A percentile compares a stretch with the other conserved stretches of the same genome.
phyloP scores from a whole-genome alignment of 108 stramenopile species.

The Fistulifera solaris region DNA sequence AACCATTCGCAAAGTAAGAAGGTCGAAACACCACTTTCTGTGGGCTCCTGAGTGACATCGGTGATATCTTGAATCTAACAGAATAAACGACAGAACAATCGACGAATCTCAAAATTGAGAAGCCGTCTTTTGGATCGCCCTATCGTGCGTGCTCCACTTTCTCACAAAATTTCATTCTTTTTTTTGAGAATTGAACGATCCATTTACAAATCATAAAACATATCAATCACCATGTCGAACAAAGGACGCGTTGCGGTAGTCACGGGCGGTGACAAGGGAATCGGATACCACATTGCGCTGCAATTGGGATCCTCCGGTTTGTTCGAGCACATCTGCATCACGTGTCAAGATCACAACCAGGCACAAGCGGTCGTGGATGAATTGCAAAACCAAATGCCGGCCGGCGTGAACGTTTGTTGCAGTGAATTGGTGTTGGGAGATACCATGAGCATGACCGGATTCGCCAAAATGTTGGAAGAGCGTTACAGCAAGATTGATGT shows the following conservation, averaged over 20 bases:
- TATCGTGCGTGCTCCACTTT: too few species aligned
- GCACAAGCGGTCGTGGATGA: slow-evolving; percentile 4
- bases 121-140: too few species aligned
- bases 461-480: slow-evolving; percentile 23
- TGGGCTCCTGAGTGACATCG: too few species aligned
- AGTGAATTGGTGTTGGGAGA: slow-evolving; percentile 35
- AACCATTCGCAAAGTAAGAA: too few species aligned
- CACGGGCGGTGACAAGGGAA: slow-evolving; percentile 33
- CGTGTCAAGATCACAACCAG: slow-evolving; percentile 34
- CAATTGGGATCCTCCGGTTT: slow-evolving; percentile 39
- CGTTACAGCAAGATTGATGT: slow-evolving; percentile 37
- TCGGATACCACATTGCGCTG: slow-evolving; percentile 48
- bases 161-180: too few species aligned
- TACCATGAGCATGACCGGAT: slow-evolving; percentile 23
- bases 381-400: slow-evolving; percentile 5
- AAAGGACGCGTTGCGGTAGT: slow-evolving; percentile 14
- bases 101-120: too few species aligned
- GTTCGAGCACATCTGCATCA: slow-evolving; percentile 37
- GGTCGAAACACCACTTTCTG: too few species aligned
- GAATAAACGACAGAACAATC: too few species aligned
- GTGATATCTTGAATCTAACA: too few species aligned
- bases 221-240: too few species aligned
- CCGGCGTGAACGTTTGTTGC: slow-evolving; percentile 14
- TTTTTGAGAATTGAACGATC: too few species aligned
- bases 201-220: too few species aligned